Conservation (phyloP, 2,329 filamentous ascomycete genomes). For the Exophiala bonariae region DNA sequence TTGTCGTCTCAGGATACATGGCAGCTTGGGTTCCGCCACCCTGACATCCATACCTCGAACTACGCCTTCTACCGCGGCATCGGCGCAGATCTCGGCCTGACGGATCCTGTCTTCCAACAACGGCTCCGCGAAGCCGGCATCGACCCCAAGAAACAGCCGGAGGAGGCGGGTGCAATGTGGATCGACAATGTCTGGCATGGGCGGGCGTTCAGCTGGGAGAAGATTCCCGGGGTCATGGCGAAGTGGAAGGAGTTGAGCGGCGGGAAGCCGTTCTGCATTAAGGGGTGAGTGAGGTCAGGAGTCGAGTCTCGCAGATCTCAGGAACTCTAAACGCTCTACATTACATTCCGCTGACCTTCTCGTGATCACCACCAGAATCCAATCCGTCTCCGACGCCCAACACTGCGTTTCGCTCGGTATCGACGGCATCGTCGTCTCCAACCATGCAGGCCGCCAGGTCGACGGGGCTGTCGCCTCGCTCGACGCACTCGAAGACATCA, state of each 20-base stretch:
- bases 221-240: constrained; percentile 65
- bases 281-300: constrained; percentile 58
- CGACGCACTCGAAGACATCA: constrained; percentile 62
- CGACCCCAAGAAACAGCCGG: constrained; percentile 52
- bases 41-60: constrained; percentile 57
- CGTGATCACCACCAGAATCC: constrained; percentile 47
- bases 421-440: constrained; percentile 68
- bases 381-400: constrained; percentile 64
- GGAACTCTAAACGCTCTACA: too few species aligned
- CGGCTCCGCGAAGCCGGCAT: constrained; percentile 53
- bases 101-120: constrained; percentile 60
- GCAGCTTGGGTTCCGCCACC: constrained; percentile 63
- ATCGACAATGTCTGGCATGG: constrained; percentile 68
- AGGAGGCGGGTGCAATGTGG: constrained; percentile 60
- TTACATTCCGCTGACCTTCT: neutral
- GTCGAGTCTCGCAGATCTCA: too few species aligned
- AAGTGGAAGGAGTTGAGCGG: constrained; percentile 56
- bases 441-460: constrained; percentile 69
- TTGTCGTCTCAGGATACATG: constrained; percentile 54
- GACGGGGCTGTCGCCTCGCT: constrained; percentile 61
- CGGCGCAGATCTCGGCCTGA: constrained; percentile 59
- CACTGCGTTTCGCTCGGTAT: constrained; percentile 60
- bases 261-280: constrained; percentile 62
- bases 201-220: constrained; percentile 63
- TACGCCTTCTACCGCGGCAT: constrained; percentile 64